phyloP scores from a whole-genome alignment of 2,329 filamentous ascomycete species.

The Cercospora sojina region DNA sequence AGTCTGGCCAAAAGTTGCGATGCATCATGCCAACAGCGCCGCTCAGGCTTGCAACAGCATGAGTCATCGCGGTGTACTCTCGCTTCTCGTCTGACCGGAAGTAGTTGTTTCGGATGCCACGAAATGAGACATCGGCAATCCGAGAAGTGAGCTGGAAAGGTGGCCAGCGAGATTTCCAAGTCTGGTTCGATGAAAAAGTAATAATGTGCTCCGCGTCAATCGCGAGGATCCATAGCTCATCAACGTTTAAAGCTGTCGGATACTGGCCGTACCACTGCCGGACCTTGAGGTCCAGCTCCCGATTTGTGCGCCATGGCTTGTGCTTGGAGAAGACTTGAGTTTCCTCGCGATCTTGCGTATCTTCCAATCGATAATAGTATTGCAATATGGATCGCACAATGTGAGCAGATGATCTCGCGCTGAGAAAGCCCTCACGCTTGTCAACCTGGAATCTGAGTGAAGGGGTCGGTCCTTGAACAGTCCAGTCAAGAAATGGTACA shows the following conservation, averaged over 20 bases:
- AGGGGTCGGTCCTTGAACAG: constrained; percentile 40
- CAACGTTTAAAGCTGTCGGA: constrained; percentile 44
- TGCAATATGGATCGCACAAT: constrained; percentile 44
- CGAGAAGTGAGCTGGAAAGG: constrained; percentile 43
- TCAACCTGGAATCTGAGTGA: constrained; percentile 46
- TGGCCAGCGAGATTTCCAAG: constrained; percentile 47
- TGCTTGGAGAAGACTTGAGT: constrained; percentile 45
- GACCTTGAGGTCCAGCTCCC: constrained; percentile 44
- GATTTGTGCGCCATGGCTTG: constrained; percentile 45
- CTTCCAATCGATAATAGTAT: constrained; percentile 46
- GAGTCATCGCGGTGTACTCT: constrained; percentile 43
- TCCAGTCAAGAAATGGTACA: constrained; percentile 47
- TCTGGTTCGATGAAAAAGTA: constrained; percentile 46
- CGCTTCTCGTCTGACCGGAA: constrained; percentile 35
- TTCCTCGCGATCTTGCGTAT: constrained; percentile 45
- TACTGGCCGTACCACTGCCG: constrained; percentile 47
- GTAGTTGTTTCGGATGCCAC: constrained; percentile 43
- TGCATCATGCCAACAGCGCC: constrained; percentile 47
- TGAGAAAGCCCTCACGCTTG: constrained; percentile 43
- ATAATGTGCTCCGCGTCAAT: constrained; percentile 44
- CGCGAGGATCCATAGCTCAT: constrained; percentile 46
- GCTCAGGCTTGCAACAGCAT: constrained; percentile 41
- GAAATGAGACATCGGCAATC: constrained; percentile 45
- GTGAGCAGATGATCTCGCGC: constrained; percentile 42
- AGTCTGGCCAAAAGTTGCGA: constrained; percentile 46